Percentiles rank a stretch among this genome's conserved stretches.
Evolutionary conservation across 257 asterid species (phyloP).

Genomic region (Solanum pennellii): DNA sequence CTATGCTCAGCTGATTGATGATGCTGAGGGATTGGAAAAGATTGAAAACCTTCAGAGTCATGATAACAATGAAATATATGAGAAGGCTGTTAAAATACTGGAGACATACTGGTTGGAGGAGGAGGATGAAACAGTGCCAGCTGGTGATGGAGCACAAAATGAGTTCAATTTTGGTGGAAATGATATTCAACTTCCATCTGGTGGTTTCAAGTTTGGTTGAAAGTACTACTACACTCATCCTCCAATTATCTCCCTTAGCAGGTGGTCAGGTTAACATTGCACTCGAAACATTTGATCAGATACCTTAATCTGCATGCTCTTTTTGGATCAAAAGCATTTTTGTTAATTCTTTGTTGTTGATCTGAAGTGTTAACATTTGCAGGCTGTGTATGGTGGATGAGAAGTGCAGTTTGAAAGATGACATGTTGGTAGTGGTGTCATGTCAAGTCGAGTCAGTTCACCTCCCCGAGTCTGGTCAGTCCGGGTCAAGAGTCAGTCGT

Average conservation of each 20-base stretch:
- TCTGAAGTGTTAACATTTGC: neutral
- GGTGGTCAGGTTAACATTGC: slow-evolving; percentile 1
- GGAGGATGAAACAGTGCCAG: slow-evolving; percentile 52
- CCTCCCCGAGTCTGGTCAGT: slow-evolving; percentile 45
- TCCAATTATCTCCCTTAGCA: neutral
- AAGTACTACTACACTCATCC: slow-evolving; percentile 11
- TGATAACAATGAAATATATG: slow-evolving; percentile 82
- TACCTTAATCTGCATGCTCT: neutral
- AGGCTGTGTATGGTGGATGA: slow-evolving; percentile 9
- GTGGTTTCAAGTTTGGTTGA: slow-evolving; percentile 76
- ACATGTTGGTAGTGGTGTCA: slow-evolving; percentile 17
- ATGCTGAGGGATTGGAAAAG: slow-evolving; percentile 81
- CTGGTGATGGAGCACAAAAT: slow-evolving; percentile 39
- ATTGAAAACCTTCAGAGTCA: slow-evolving; percentile 82
- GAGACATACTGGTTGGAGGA: slow-evolving; percentile 93
- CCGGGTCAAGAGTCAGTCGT: slow-evolving; percentile 17
- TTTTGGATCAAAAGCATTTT: neutral
- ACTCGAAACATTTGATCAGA: neutral
- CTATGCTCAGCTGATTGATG: slow-evolving; percentile 69
- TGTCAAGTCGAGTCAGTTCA: slow-evolving; percentile 33
- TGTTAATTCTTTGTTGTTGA: neutral
- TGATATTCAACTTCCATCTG: slow-evolving; percentile 52
- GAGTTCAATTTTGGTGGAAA: slow-evolving; percentile 75
- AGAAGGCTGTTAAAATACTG: slow-evolving; percentile 79
- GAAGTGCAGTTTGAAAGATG: slow-evolving; percentile 19